These are phyloP conservation scores for Metarhizium anisopliae DNA, from an alignment of 2,329 filamentous ascomycete species.

Conservation along the genomic window DNA sequence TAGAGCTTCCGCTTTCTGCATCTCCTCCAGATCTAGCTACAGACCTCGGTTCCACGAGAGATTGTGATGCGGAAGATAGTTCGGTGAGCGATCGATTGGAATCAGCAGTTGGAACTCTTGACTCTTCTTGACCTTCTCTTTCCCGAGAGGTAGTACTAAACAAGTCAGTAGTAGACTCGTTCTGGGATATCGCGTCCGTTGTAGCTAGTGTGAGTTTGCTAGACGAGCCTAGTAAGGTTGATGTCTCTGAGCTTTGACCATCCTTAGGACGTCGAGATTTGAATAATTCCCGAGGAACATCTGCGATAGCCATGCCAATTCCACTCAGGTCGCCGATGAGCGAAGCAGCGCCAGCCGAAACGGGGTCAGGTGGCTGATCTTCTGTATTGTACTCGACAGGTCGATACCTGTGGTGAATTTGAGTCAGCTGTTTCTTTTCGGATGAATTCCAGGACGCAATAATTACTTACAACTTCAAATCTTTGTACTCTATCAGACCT, in stretches of 20 bases:
- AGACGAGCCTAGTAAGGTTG: conserved; percentile 1
- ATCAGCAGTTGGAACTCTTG: neutral
- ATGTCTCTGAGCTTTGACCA: neutral
- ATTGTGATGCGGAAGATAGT: neutral
- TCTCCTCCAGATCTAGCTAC: neutral
- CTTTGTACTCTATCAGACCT: conserved; percentile 55
- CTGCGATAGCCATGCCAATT: conserved; percentile 74
- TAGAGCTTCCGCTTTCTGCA: neutral
- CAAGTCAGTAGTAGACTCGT: conserved; percentile 3
- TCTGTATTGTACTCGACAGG: conserved; percentile 64
- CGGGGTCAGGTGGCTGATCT: conserved; percentile 68
- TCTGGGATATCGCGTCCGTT: conserved; percentile 5
- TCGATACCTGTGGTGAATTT: conserved; percentile 30
- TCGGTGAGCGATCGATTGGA: neutral
- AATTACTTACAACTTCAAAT: conserved; percentile 59
- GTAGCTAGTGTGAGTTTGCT: conserved; percentile 6
- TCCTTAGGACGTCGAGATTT: conserved; percentile 23
- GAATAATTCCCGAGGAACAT: conserved; percentile 54
- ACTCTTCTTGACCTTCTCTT: neutral
- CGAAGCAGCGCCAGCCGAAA: conserved; percentile 67
- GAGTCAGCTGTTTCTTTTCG: conserved; percentile 5
- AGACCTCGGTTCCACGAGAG: neutral
- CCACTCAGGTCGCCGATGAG: conserved; percentile 75
- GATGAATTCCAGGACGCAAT: neutral
- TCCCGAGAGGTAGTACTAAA: neutral